Evolutionary conservation across 306 rosid genomes (phyloP), one percentile per base, ranked within the genome.

Genomic region (Prunus salicina): DNA sequence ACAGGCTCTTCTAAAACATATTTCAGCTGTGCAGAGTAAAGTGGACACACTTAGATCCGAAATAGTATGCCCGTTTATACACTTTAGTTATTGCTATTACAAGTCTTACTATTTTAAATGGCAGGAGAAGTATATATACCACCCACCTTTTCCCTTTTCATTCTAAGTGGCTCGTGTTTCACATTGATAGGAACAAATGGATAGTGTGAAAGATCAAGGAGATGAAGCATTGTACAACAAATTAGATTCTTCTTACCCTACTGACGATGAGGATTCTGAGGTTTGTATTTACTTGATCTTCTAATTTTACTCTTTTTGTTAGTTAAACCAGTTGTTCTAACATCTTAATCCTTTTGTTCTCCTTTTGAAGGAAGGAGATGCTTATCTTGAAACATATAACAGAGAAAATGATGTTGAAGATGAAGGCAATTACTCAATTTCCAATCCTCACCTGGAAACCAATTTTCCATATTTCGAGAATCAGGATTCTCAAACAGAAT

Each of bases 1-100:
- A 76, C 95, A 94, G 98, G 97, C 97, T n/a, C 89, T 95, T 56
- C 71, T 80, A 61, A 87, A 72, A 51, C 97, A 95, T 67, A 85
- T 95, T 73, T 82, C 93, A 27, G 82, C 80, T 27, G 30, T 95
- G 82, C 91, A 89, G 79, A 87, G 74, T 63, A 90, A 80, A 75
- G 96, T 83, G 87, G 88, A 76, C 77, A 88, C 58, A 79, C 82
- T 95, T 62, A 82, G 85, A 84, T 83, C 88, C 6, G 96, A 89
- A 88, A 90, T 95, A 50, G 99, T 95, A 89, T 22, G 93, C 72
- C 52, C 74, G 28, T 75, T 56, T 64, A 46, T 41, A 66, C 66
- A 19, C 28, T 76, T 72, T n/a, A 69, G 47, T 50, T 70, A 60
- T 55, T 63, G 12, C 28, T 61, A 28, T 55, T 76, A 76, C 60